Evolutionary conservation across 2,329 filamentous ascomycete species (phyloP).

Genomic region (Colletotrichum melonis): DNA sequence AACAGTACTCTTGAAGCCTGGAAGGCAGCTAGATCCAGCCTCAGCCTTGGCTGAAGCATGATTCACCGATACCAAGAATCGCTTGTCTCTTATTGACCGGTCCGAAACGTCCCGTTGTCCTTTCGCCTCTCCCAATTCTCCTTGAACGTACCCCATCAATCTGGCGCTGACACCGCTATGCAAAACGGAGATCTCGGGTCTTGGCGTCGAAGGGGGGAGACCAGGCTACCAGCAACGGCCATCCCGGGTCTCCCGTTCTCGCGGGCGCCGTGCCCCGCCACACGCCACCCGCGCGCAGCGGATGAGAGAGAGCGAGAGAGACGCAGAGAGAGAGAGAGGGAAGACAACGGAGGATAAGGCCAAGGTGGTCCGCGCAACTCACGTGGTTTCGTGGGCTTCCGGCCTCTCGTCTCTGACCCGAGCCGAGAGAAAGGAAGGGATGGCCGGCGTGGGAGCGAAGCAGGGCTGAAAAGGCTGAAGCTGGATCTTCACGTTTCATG

Average conservation of each 20-base stretch:
- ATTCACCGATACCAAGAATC: not conserved
- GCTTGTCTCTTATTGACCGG: too few species aligned
- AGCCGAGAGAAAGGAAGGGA: not conserved
- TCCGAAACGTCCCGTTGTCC: too few species aligned
- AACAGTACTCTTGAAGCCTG: too few species aligned
- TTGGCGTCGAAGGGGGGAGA: constrained; percentile 11
- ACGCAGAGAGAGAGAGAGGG: too few species aligned
- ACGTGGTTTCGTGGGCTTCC: not conserved
- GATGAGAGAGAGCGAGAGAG: not conserved
- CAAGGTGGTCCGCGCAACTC: too few species aligned
- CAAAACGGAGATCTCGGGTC: not conserved
- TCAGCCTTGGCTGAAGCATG: not conserved
- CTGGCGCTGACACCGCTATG: not conserved
- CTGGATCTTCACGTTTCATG: not conserved
- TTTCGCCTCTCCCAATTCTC: too few species aligned
- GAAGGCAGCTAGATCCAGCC: too few species aligned
- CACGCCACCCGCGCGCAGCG: not conserved
- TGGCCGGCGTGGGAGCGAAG: too few species aligned
- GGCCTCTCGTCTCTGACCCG: not conserved
- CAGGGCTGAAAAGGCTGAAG: not conserved
- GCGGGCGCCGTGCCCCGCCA: too few species aligned
- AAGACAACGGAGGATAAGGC: too few species aligned
- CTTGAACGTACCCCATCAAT: too few species aligned
- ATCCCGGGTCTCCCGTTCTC: not conserved
- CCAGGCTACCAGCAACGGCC: not conserved